Conservation (phyloP, 331 rosid genomes). For the Malus hybrid region DNA sequence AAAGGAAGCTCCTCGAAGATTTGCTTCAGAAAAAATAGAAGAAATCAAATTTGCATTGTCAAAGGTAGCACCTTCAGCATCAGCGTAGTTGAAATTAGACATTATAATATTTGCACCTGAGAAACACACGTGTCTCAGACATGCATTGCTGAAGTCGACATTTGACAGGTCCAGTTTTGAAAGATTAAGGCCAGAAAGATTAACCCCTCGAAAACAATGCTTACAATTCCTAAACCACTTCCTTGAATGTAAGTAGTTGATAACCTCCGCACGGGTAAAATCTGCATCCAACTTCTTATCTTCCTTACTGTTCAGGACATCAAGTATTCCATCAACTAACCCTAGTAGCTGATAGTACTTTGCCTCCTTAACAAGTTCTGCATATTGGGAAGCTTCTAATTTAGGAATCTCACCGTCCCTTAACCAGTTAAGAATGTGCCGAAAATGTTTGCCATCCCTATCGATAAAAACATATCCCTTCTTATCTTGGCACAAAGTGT, state of each 20-base stretch:
- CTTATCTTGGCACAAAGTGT: too few species aligned
- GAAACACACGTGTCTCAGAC: too few species aligned
- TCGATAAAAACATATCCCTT: too few species aligned
- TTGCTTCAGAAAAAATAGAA: too few species aligned
- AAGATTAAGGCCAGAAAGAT: neutral
- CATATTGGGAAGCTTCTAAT: constrained; percentile 39
- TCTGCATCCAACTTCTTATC: constrained; percentile 7
- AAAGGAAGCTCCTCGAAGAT: too few species aligned
- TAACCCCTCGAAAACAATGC: neutral
- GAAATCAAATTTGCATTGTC: accelerated
- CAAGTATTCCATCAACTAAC: constrained; percentile 46
- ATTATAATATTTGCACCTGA: accelerated
- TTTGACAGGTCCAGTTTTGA: too few species aligned
- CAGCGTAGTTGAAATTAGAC: accelerated
- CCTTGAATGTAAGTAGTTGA: neutral
- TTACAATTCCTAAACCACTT: too few species aligned
- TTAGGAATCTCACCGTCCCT: constrained; percentile 64
- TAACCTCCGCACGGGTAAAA: constrained; percentile 17
- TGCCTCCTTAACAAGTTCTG: constrained; percentile 63
- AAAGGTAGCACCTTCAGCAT: too few species aligned
- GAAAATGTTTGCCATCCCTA: constrained; percentile 65
- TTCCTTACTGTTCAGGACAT: constrained; percentile 38
- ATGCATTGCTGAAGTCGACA: too few species aligned
- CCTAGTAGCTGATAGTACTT: constrained; percentile 73
- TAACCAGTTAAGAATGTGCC: constrained; percentile 82